A percentile compares a stretch with the other conserved stretches of the same genome.
Conservation (phyloP, 2,329 filamentous ascomycete genomes). For the Chrysoporthe deuterocubensis region DNA sequence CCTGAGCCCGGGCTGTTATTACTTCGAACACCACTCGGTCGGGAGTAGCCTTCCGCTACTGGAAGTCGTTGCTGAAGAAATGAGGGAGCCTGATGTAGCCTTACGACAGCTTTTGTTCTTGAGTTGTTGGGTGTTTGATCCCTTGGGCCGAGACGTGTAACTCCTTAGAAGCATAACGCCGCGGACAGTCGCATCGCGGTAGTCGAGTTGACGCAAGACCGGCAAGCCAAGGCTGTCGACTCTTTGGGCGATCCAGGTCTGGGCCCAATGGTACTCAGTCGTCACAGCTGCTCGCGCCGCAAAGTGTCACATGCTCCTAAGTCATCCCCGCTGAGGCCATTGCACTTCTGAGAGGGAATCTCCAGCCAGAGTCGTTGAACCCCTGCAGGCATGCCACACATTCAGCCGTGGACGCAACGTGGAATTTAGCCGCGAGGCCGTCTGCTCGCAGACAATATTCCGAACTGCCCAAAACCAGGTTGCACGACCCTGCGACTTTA, state of each 20-base stretch:
- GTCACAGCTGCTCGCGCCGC: not conserved
- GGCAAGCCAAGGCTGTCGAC: not conserved
- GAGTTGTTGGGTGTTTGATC: not conserved
- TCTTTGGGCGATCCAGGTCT: not conserved
- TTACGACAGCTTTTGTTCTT: not conserved
- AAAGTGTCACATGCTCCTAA: not conserved
- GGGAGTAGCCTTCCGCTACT: not conserved
- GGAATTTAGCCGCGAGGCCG: conserved; percentile 4
- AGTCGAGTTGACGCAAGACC: not conserved
- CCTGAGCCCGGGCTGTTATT: not conserved
- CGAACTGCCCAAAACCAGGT: conserved; percentile 5
- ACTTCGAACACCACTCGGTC: not conserved
- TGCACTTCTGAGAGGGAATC: not conserved
- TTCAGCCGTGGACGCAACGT: conserved; percentile 1
- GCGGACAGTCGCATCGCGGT: not conserved
- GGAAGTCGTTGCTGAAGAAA: not conserved
- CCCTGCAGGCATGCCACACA: not conserved
- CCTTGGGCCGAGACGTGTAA: not conserved
- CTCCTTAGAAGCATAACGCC: not conserved
- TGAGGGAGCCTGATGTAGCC: not conserved
- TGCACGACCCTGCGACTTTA: not conserved
- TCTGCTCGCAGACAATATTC: not conserved
- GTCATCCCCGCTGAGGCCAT: not conserved
- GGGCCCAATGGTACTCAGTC: not conserved
- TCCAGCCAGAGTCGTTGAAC: not conserved